These are phyloP conservation scores for Pythium utonaiense DNA, from an alignment of 352 stramenopile genomes.

Conservation along the genomic window DNA sequence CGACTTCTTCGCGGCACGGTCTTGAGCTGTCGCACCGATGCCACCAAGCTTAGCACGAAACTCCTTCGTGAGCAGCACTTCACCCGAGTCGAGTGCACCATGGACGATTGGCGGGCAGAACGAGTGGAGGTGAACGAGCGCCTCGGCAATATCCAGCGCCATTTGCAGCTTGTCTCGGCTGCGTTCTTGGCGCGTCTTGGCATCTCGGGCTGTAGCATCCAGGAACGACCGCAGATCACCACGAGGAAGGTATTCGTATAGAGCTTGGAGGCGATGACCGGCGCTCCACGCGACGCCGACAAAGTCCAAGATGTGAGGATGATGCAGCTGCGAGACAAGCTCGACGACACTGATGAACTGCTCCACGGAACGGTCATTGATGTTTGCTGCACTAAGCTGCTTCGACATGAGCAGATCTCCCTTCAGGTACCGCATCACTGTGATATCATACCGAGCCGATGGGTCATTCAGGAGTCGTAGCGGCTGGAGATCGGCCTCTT, in stretches of 20 bases:
- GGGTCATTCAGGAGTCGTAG: constrained; percentile 14
- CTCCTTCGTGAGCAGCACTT: constrained; percentile 26
- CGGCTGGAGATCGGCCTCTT: constrained; percentile 12
- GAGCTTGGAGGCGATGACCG: constrained; percentile 6
- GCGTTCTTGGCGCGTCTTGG: constrained; percentile 18
- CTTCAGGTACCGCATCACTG: constrained; percentile 13
- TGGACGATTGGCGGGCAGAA: constrained; percentile 24
- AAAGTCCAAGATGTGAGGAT: constrained; percentile 27
- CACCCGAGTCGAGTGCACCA: constrained; percentile 24
- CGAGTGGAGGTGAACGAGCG: constrained; percentile 30
- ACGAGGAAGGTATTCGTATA: constrained; percentile 27
- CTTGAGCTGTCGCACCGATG: constrained; percentile 18
- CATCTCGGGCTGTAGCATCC: constrained; percentile 15
- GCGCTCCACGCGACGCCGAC: constrained; percentile 22
- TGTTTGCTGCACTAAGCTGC: constrained; percentile 5
- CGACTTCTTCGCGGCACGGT: constrained; percentile 11
- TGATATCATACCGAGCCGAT: constrained; percentile 10
- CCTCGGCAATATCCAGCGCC: constrained; percentile 28
- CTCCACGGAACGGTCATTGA: constrained; percentile 15
- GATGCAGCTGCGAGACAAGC: constrained; percentile 21
- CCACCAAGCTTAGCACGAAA: constrained; percentile 26
- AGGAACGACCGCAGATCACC: constrained; percentile 28
- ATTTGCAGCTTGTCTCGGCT: constrained; percentile 26
- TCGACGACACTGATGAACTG: constrained; percentile 30
- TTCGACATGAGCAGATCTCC: constrained; percentile 23